Evolutionary conservation across 208 protist genomes (phyloP), one percentile per base, ranked within the genome.

Genomic region (Leishmania turanica): DNA sequence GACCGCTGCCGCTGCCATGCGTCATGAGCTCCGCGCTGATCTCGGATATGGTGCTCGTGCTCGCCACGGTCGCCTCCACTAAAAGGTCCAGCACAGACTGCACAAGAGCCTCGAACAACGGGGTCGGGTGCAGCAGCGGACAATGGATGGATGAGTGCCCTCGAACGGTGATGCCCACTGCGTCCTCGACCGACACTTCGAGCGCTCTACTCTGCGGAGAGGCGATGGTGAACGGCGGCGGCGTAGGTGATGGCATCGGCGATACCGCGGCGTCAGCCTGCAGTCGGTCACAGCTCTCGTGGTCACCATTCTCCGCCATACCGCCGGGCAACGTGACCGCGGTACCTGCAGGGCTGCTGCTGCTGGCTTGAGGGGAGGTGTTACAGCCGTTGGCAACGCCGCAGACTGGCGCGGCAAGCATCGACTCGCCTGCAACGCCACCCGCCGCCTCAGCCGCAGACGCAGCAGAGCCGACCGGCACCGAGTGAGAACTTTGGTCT

Each of bases 61-160:
- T 83, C 2, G 77, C 89, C 62, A 92, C 88, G 7, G 91, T 96
- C 2, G 89, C 92, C 49, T 92, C 60, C 11, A 84, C 87, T 40
- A 96, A 77, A 40, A 91, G 84, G 49, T 92, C 85, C 24, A 97
- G 81, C 54, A 97, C 81, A 19, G 82, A 86, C 83, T 96, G 91
- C 64, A 97, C 56, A 1, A 96, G n/a, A 24, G 80, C 78, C 72
- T 92, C 81, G 79, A 90, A 96, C 34, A 97, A 87, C 15, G 65
- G 34, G 0, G 77, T 77, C 62, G 87, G n/a, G 27, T 87, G 58
- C 64, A 84, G 51, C 77, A 91, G 79, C 31, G 83, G 56, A 68
- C 92, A 96, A 73, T 94, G 92, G 76, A 97, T 62, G 17, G 92
- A 95, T 13, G 89, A 88, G n/a, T 72, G 40, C 15, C 87, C 88